These are phyloP conservation scores for Leishmania mexicana DNA, from an alignment of 208 protist genomes.

Conservation along the genomic window DNA sequence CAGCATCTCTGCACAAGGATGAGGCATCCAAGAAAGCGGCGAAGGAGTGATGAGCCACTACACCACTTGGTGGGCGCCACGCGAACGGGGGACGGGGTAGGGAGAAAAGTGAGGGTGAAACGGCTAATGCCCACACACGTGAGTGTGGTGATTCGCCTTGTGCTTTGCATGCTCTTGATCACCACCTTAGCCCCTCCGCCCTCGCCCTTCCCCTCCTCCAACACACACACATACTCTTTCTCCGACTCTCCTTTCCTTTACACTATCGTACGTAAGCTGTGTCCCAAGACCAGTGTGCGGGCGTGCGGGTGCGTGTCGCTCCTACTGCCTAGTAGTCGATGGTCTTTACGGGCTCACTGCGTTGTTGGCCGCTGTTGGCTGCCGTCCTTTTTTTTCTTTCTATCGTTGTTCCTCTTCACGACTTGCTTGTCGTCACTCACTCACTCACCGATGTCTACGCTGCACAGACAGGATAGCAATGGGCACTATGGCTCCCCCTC, in stretches of 20 bases:
- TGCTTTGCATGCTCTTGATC: not conserved
- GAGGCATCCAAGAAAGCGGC: constrained; percentile 3
- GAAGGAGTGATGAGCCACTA: constrained; percentile 3
- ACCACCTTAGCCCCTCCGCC: not conserved
- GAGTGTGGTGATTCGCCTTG: no score
- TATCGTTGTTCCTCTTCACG: not conserved
- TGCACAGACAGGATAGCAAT: not conserved
- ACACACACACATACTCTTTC: not conserved
- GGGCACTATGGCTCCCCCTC: no score
- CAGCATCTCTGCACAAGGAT: not conserved
- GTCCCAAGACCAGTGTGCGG: not conserved
- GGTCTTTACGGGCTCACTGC: not conserved
- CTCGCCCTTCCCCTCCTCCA: not conserved
- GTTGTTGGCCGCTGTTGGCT: not conserved
- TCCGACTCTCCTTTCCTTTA: not conserved
- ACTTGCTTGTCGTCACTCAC: not conserved
- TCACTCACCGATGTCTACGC: not conserved
- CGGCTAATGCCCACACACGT: not conserved
- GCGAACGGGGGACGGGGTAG: not conserved
- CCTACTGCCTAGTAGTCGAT: not conserved
- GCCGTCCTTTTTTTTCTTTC: not conserved
- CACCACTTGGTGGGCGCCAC: not conserved
- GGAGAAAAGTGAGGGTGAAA: not conserved
- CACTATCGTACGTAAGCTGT: not conserved
- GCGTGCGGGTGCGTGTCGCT: not conserved